Percentiles rank a stretch among this genome's conserved stretches.
Conservation (phyloP, 1,139 yeast species). For the Hansenula sp. region DNA sequence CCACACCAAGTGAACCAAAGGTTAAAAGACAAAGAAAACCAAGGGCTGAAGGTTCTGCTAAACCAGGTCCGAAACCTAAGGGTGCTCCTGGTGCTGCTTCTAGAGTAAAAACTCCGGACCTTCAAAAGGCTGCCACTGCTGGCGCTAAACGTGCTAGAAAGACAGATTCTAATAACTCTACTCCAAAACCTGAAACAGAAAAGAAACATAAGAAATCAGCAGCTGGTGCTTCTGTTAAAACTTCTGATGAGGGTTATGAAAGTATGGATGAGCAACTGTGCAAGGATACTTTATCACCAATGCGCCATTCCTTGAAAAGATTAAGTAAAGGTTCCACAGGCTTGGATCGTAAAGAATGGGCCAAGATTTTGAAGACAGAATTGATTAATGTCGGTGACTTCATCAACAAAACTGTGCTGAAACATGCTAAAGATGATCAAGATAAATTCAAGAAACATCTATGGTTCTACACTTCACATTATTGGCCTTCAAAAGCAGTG, state of each 20-base stretch:
- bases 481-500: slow-evolving; percentile 88
- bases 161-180: slow-evolving; percentile 4
- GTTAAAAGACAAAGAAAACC: slow-evolving; percentile 18
- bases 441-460: slow-evolving; percentile 58
- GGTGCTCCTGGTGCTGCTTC: neutral
- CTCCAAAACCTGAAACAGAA: slow-evolving; percentile 7
- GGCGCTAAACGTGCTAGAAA: slow-evolving; percentile 5
- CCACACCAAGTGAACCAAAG: slow-evolving; percentile 18
- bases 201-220: slow-evolving; percentile 4
- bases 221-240: slow-evolving; percentile 5
- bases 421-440: slow-evolving; percentile 25
- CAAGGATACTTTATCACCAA: slow-evolving; percentile 63
- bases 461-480: slow-evolving; percentile 88
- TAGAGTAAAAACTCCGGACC: slow-evolving; percentile 7
- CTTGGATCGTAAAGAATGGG: slow-evolving; percentile 83
- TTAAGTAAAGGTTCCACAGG: slow-evolving; percentile 81
- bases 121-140: neutral
- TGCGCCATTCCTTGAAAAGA: slow-evolving; percentile 67
- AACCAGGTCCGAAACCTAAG: slow-evolving; percentile 7
- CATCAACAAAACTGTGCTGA: slow-evolving; percentile 39
- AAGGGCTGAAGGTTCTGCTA: slow-evolving; percentile 13
- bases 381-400: slow-evolving; percentile 77
- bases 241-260: slow-evolving; percentile 56
- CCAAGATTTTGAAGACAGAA: slow-evolving; percentile 67
- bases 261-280: slow-evolving; percentile 80